Percentiles rank a stretch among this genome's conserved stretches.
Evolutionary conservation across 163 green algal species (phyloP).

Genomic region (Scenedesmus sp.): DNA sequence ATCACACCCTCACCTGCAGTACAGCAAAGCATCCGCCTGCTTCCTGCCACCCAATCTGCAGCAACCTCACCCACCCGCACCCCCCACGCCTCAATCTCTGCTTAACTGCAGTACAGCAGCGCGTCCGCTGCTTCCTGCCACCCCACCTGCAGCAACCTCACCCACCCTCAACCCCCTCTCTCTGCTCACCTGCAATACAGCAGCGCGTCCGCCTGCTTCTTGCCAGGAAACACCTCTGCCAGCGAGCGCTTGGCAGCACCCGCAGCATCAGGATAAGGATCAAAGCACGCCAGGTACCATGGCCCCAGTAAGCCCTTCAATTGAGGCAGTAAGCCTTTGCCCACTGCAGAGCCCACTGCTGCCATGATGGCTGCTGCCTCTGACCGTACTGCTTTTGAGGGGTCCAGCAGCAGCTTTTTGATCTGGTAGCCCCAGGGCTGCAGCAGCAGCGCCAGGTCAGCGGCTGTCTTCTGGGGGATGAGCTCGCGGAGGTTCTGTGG

Average conservation of each 20-base stretch:
- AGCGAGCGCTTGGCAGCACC: slow-evolving; percentile 56
- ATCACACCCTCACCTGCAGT: background rate
- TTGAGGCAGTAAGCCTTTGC: slow-evolving; percentile 75
- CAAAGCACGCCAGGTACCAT: slow-evolving; percentile 79
- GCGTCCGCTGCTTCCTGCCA: background rate
- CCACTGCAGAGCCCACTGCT: slow-evolving; percentile 55
- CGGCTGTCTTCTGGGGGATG: slow-evolving; percentile 51
- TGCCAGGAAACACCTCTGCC: slow-evolving; percentile 43
- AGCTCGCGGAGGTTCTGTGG: slow-evolving; percentile 67
- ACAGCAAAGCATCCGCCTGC: background rate
- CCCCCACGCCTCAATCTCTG: background rate
- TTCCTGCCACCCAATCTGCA: background rate
- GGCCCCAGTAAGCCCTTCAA: slow-evolving; percentile 75
- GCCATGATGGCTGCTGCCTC: slow-evolving; percentile 62
- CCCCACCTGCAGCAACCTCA: background rate
- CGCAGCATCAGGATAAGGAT: slow-evolving; percentile 75
- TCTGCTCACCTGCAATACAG: slow-evolving; percentile 58
- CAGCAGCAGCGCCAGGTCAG: slow-evolving; percentile 62
- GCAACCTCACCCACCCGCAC: background rate
- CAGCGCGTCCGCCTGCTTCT: slow-evolving; percentile 38
- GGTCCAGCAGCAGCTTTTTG: slow-evolving; percentile 77
- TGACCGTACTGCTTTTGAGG: slow-evolving; percentile 68
- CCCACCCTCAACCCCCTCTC: background rate
- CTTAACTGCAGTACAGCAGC: background rate
- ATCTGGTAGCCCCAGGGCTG: slow-evolving; percentile 80